phyloP scores from a whole-genome alignment of 148 eudicot genomes.

The Camellia japonica region DNA sequence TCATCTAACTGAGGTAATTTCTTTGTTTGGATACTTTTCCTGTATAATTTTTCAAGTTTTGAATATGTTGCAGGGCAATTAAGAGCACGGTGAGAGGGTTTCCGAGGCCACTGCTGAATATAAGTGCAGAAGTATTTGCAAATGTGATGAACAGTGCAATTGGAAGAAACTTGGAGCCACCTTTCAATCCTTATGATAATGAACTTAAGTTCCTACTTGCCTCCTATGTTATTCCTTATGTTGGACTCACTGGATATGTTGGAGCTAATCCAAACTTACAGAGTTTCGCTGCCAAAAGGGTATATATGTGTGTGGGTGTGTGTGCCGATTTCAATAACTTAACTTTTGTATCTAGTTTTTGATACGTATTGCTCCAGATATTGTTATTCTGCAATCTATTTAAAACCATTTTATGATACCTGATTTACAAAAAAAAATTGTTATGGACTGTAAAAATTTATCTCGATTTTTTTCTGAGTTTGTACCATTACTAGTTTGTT shows the following conservation, averaged over 20 bases:
- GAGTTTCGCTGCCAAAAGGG: conserved; percentile 46
- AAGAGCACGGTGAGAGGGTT: conserved; percentile 55
- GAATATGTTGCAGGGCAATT: conserved; percentile 55
- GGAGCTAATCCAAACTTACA: conserved; percentile 65
- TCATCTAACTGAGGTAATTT: background rate
- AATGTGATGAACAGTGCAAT: conserved; percentile 60
- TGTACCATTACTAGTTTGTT: too few relatives aligned
- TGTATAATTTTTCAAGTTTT: background rate
- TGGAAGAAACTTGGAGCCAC: conserved; percentile 48
- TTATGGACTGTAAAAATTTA: too few relatives aligned
- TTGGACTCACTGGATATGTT: conserved; percentile 85
- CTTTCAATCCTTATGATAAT: conserved; percentile 78
- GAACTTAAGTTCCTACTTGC: conserved; percentile 67
- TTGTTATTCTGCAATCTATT: too few relatives aligned
- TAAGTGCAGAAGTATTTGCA: conserved; percentile 54
- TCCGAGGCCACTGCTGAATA: conserved; percentile 67
- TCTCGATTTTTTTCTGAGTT: too few relatives aligned
- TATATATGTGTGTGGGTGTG: conserved; percentile 7
- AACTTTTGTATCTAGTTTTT: too few relatives aligned
- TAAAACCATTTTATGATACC: too few relatives aligned
- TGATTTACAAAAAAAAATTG: too few relatives aligned
- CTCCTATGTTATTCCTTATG: conserved; percentile 76
- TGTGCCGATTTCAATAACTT: too few relatives aligned
- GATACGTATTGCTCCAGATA: too few relatives aligned
- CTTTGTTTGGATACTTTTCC: too few relatives aligned